Evolutionary conservation across 495 filamentous ascomycete species (phyloP).

Genomic region (Eremomyces bilateralis): DNA sequence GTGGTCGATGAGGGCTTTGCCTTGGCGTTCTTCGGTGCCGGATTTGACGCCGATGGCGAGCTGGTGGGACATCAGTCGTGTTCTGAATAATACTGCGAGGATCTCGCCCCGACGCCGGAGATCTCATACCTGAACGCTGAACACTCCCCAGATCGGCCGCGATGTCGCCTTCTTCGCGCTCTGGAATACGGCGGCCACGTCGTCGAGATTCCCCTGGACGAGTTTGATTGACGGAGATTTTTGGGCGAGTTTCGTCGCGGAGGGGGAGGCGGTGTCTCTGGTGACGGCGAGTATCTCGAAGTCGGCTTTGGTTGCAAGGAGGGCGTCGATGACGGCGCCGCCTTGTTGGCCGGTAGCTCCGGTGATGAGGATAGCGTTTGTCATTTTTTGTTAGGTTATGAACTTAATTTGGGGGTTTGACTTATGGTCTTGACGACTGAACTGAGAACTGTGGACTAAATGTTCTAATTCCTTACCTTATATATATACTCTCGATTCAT

Average conservation of each 20-base stretch:
- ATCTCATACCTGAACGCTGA: conserved; percentile 24
- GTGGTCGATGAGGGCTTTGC: conserved; percentile 37
- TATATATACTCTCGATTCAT: too few relatives aligned
- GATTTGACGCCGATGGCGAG: conserved; percentile 13
- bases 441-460: too few relatives aligned
- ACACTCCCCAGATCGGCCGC: conserved; percentile 29
- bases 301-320: conserved; percentile 22
- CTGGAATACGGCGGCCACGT: conserved; percentile 30
- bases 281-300: conserved; percentile 51
- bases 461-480: too few relatives aligned
- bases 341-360: conserved; percentile 60
- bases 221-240: conserved; percentile 27
- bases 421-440: too few relatives aligned
- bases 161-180: conserved; percentile 23
- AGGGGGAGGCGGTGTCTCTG: conserved; percentile 30
- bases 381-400: too few relatives aligned
- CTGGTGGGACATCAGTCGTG: conserved; percentile 18
- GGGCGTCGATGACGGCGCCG: conserved; percentile 33
- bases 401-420: too few relatives aligned
- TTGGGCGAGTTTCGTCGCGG: conserved; percentile 28
- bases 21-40: conserved; percentile 35
- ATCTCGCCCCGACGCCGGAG: conserved; percentile 9
- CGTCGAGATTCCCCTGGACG: conserved; percentile 33
- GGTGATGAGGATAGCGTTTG: conserved; percentile 32
- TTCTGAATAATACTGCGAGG: too few relatives aligned